Percentiles rank a stretch among this genome's conserved stretches.
These are phyloP conservation scores for Cystobasidiaceae sp. DNA, from an alignment of 1,284 basidiomycete genomes.

Conservation along the genomic window DNA sequence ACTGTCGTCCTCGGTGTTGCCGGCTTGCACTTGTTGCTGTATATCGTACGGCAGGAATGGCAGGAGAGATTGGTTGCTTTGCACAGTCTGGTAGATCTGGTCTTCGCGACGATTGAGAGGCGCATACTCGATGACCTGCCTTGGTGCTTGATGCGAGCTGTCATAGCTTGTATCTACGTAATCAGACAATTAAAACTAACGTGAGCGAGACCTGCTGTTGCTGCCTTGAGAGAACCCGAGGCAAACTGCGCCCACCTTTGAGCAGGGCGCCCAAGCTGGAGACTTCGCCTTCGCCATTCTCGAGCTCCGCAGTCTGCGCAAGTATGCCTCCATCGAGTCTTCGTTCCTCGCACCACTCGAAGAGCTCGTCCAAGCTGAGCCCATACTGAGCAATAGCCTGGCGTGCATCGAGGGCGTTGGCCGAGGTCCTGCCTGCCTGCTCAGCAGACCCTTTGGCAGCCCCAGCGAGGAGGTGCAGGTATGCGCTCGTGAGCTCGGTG, in stretches of 20 bases:
- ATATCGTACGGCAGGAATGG: conserved; percentile 1
- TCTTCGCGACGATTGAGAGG: conserved; percentile 8
- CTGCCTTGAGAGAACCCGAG: no score
- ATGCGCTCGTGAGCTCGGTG: conserved; percentile 36
- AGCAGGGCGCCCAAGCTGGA: conserved; percentile 9
- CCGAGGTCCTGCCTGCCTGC: conserved; percentile 32
- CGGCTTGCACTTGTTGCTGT: conserved; percentile 5
- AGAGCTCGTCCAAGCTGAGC: conserved; percentile 24
- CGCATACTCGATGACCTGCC: neutral
- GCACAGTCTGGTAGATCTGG: neutral
- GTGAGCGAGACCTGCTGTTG: neutral
- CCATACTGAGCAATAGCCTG: conserved; percentile 35
- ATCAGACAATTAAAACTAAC: neutral
- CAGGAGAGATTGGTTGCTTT: conserved; percentile 1
- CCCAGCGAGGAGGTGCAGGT: conserved; percentile 37
- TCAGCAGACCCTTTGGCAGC: conserved; percentile 30
- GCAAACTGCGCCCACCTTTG: conserved; percentile 6
- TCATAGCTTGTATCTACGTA: neutral
- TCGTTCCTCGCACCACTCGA: conserved; percentile 29
- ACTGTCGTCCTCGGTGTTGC: neutral
- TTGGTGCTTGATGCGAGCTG: neutral
- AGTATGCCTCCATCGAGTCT: neutral
- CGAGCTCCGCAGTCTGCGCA: neutral
- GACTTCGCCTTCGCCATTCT: neutral
- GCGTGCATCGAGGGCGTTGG: conserved; percentile 36